phyloP scores from a whole-genome alignment of 768 basidiomycete species.

The Xerocomellus chrysenteron region DNA sequence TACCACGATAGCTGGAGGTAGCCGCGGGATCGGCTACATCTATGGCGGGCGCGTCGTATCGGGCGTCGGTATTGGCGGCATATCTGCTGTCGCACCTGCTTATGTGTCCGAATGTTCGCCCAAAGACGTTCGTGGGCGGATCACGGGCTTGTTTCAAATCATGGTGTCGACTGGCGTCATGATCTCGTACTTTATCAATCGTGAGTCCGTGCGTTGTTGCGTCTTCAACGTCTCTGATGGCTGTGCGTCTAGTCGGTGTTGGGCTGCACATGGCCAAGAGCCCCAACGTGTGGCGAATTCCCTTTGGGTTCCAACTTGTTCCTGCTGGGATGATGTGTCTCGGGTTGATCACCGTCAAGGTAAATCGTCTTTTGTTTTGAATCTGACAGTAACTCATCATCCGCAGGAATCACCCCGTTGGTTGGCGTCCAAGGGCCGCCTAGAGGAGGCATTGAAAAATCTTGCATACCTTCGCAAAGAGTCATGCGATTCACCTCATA shows the following conservation, averaged over 20 bases:
- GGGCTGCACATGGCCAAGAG: slow-evolving; percentile 49
- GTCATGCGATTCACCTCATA: slow-evolving; percentile 37
- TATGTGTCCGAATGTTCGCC: slow-evolving; percentile 88
- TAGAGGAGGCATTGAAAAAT: slow-evolving; percentile 52
- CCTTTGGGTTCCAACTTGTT: slow-evolving; percentile 73
- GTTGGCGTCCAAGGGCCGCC: slow-evolving; percentile 63
- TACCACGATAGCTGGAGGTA: slow-evolving; percentile 61
- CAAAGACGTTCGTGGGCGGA: slow-evolving; percentile 81
- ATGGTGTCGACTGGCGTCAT: slow-evolving; percentile 84
- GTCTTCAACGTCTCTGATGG: slow-evolving; percentile 6
- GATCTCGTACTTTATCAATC: slow-evolving; percentile 80
- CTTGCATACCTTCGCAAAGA: slow-evolving; percentile 64
- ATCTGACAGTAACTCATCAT: slow-evolving; percentile 8
- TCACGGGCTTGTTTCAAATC: slow-evolving; percentile 85
- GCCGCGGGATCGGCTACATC: slow-evolving; percentile 62
- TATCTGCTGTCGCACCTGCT: slow-evolving; percentile 81
- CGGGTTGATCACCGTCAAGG: slow-evolving; percentile 67
- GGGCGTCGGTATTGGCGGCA: slow-evolving; percentile 79
- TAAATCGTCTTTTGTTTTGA: slow-evolving; percentile 6
- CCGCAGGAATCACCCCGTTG: slow-evolving; percentile 71
- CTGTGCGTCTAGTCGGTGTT: slow-evolving; percentile 49
- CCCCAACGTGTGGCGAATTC: slow-evolving; percentile 62
- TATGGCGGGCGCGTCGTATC: slow-evolving; percentile 80
- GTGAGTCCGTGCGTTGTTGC: slow-evolving; percentile 39
- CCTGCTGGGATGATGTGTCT: slow-evolving; percentile 70